Evolutionary conservation across 2,329 filamentous ascomycete species (phyloP), one percentile per base, ranked within the genome.

Genomic region (Ceratocystis eucalypticola): DNA sequence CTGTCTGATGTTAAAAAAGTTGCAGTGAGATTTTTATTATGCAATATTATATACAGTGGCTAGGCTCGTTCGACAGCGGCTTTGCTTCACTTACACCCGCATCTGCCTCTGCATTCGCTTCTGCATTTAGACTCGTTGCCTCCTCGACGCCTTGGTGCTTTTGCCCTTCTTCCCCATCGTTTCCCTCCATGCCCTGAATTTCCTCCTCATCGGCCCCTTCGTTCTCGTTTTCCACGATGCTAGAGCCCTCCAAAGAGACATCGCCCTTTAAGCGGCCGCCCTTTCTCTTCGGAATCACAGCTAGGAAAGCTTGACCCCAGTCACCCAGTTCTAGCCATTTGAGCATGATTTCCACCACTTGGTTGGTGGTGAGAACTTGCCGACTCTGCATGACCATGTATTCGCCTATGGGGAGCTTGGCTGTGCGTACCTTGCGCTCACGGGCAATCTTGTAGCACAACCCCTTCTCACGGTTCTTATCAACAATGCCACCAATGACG

Each of bases 311-410:
- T 72, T 88, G 80, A 1, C 88, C 92, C 94, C 94, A 99, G 74
- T 97, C 88, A 1, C 89, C 89, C 62, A 84, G 84, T 75, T 96
- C 91, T 65, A 99, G 76, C 91, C 92, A 99, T 70, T 85, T 86
- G 59, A 96, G 77, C 90, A 99, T 96, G 69, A 99, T 97, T 76
- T 97, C 93, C 61, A 94, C 84, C 1, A 99, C 94, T 73, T 99
- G 94, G 73, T 97, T 99, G 6, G 93, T 96, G 2, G 93, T 87
- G 67, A 99, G 78, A 3, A 99, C 89, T 71, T 88, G 85, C 41
- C 94, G 84, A 71, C 88, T 92, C 66, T 87, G 83, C 89, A 99
- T 95, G 69, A 91, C 83, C 80, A 99, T 87, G 75, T 90, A 97
- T 69, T 97, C 87, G n/a, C 91, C 91, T 71, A 99, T 97, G 0